phyloP scores from a whole-genome alignment of 768 basidiomycete species.

The Suillus luteus region DNA sequence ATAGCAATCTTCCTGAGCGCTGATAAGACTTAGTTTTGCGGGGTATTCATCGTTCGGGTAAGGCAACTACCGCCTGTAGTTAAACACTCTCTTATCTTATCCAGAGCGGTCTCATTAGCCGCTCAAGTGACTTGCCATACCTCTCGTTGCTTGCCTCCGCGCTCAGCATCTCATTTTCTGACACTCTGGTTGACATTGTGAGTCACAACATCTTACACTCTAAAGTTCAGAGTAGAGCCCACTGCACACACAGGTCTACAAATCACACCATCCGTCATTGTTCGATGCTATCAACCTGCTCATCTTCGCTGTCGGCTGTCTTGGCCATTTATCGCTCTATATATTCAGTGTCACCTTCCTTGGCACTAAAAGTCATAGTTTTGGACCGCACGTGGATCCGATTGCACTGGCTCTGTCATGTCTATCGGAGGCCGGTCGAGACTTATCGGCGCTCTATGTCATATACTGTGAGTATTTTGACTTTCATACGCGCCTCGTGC shows the following conservation, averaged over 20 bases:
- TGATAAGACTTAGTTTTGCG: conserved; percentile 22
- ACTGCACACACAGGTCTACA: conserved; percentile 23
- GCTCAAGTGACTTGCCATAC: conserved; percentile 8
- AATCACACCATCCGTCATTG: conserved; percentile 20
- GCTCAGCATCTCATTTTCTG: conserved; percentile 25
- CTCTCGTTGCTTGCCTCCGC: conserved; percentile 20
- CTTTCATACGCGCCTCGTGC: conserved; percentile 7
- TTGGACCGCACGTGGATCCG: not conserved
- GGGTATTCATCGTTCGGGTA: conserved; percentile 34
- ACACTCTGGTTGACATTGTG: conserved; percentile 29
- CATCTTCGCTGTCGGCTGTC: conserved; percentile 26
- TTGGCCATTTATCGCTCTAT: conserved; percentile 20
- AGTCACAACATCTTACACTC: conserved; percentile 5
- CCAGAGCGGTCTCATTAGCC: conserved; percentile 21
- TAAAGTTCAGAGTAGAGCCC: not conserved
- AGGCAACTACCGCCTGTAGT: conserved; percentile 9
- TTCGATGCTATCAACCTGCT: conserved; percentile 26
- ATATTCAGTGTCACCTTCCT: conserved; percentile 12
- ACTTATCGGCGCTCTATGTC: conserved; percentile 21
- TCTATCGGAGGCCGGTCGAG: conserved; percentile 23
- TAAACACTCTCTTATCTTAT: conserved; percentile 6
- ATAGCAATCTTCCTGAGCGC: not conserved
- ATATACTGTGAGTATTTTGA: conserved; percentile 26
- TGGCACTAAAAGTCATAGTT: conserved; percentile 7
- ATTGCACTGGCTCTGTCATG: not conserved